Evolutionary conservation across 2,329 filamentous ascomycete species (phyloP), one percentile per base, ranked within the genome.

Genomic region (Penicillium rolfsii): DNA sequence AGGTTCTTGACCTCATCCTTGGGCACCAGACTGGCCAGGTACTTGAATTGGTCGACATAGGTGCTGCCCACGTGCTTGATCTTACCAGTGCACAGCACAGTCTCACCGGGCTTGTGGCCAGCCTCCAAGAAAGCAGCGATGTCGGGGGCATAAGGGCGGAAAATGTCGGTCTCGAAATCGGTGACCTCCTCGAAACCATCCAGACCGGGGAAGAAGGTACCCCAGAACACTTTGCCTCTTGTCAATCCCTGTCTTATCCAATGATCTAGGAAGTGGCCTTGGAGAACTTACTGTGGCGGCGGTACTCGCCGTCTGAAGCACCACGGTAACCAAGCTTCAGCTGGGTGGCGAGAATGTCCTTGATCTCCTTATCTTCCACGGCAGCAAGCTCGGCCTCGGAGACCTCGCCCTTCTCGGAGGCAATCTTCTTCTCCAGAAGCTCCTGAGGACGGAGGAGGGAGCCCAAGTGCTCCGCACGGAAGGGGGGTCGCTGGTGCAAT

Each of bases 401-500:
- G 45, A 83, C 73, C 66, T 84, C 78, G 60, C 85, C 85, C 57
- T 85, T 83, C 64, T 88, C 81, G 61, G 82, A 75, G 72, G 83
- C 73, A 65, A 82, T 79, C 75, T 89, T 82, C 52, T 84, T 84
- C 50, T 85, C 80, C 14, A 89, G 80, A 28, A 91, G 83, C 55
- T 83, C 77, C 55, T 85, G 75, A 0, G 89, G 88, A 35, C 89
- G 87, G 60, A 91, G 84, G 35, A 91, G 81, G 14, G 88, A 91
- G 53, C 89, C 89, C 63, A 90, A 83, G 66, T 91, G 89, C 77
- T 91, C 89, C 61, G 88, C 88, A 71, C 89, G 84, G 77, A 90
- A 91, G 53, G 87, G 88, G 45, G 86, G 84, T 62, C 78, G 75
- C 63, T 77, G 77, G 63, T 73, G 78, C 52, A 75, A 68, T 63